Percentiles rank a stretch among this genome's conserved stretches.
phyloP scores from a whole-genome alignment of 1,284 basidiomycete species.

The Irpex sp. region DNA sequence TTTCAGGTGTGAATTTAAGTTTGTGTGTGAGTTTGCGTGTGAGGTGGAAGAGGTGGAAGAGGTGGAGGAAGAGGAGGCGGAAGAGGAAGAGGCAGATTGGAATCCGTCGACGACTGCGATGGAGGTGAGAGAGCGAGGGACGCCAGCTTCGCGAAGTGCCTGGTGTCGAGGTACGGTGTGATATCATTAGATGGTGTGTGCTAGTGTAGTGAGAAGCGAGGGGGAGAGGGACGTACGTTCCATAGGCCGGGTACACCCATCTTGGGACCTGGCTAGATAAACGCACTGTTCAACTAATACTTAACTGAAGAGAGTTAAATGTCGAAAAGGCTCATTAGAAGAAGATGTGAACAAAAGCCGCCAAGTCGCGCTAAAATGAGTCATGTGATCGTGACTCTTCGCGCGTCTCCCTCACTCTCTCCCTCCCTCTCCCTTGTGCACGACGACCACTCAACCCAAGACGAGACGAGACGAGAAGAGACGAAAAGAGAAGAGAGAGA shows the following conservation, averaged over 20 bases:
- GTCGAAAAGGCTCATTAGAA: no score
- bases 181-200: background rate
- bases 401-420: no score
- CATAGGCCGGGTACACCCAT: conserved; percentile 52
- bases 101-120: conserved; percentile 71
- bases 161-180: conserved; percentile 23
- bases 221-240: conserved; percentile 23
- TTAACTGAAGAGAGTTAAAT: no score
- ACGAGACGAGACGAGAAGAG: background rate
- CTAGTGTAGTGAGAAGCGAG: background rate
- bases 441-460: no score
- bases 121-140: conserved; percentile 62
- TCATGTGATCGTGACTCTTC: background rate
- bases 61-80: no score
- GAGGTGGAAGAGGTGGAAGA: no score
- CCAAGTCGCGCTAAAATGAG: background rate
- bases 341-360: no score
- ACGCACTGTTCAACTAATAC: no score
- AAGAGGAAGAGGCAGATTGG: conserved; percentile 27
- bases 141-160: conserved; percentile 62
- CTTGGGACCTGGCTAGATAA: background rate
- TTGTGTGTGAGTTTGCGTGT: no score
- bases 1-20: background rate
- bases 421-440: no score
- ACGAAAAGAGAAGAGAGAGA: background rate